Conservation (phyloP, 2,329 filamentous ascomycete species). For the Periconia sp. region DNA sequence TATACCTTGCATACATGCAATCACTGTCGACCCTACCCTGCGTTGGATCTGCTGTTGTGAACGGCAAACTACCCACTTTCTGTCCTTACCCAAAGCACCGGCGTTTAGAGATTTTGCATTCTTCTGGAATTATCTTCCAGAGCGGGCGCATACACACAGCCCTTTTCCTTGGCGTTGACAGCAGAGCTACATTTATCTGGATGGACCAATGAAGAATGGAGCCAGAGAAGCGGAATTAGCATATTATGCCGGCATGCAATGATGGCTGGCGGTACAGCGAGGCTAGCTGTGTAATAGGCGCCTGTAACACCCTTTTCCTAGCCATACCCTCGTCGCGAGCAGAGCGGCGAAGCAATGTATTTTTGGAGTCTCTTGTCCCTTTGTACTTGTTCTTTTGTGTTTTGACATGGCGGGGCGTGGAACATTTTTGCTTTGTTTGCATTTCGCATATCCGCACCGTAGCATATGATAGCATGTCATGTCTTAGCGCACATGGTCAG, state of each 20-base stretch:
- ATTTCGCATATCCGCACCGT: neutral
- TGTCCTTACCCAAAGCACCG: constrained; percentile 23
- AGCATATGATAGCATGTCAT: neutral
- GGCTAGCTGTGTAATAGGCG: constrained; percentile 24
- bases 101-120: constrained; percentile 13
- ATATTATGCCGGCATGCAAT: neutral
- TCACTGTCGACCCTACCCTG: constrained; percentile 5
- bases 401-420: too few species aligned
- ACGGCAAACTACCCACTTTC: constrained; percentile 3
- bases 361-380: constrained; percentile 1
- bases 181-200: too few species aligned
- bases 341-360: constrained; percentile 9
- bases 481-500: too few species aligned
- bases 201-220: too few species aligned
- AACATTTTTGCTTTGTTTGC: constrained; percentile 14
- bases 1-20: constrained; percentile 6
- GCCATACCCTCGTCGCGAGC: constrained; percentile 14
- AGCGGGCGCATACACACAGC: too few species aligned
- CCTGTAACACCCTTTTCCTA: constrained; percentile 20
- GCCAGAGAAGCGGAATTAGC: neutral
- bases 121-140: neutral
- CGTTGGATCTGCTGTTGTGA: neutral
- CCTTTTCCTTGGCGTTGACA: neutral
- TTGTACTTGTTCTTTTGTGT: too few species aligned
- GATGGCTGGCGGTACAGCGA: constrained; percentile 15